Evolutionary conservation across 169 alveolate species (phyloP).

Genomic region (Cyclospora cayetanensis): DNA sequence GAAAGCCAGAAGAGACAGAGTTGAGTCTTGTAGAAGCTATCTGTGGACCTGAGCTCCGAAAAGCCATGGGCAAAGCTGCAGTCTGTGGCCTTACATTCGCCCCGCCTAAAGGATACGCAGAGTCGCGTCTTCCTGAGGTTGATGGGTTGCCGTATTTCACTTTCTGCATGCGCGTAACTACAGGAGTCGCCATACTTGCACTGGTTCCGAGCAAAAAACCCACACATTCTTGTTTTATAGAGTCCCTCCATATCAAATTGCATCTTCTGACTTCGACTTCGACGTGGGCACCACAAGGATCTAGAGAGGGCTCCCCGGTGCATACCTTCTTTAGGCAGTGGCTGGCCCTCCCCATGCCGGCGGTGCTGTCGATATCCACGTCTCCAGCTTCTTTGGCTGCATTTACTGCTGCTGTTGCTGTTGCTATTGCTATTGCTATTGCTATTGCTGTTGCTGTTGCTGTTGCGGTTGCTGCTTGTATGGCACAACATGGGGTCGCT

Average conservation of each 20-base stretch:
- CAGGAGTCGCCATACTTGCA: background rate
- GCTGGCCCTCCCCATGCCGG: too few relatives aligned
- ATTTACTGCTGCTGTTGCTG: too few relatives aligned
- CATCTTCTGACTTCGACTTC: too few relatives aligned
- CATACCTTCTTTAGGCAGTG: too few relatives aligned
- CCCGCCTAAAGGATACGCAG: background rate
- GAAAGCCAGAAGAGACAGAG: slow-evolving; percentile 78
- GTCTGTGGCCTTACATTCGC: background rate
- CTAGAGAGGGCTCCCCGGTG: too few relatives aligned
- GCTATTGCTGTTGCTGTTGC: background rate
- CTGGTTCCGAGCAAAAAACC: background rate
- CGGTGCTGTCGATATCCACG: too few relatives aligned
- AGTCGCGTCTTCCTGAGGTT: background rate
- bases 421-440: too few relatives aligned
- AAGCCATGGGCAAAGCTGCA: slow-evolving; percentile 78
- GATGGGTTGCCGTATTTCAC: background rate
- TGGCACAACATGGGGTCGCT: too few relatives aligned
- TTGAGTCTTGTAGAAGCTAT: slow-evolving; percentile 75
- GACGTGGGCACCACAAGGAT: too few relatives aligned
- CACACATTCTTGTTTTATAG: too few relatives aligned
- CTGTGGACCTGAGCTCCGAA: slow-evolving; percentile 75
- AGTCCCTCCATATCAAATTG: too few relatives aligned
- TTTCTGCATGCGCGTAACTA: background rate
- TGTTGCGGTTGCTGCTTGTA: background rate
- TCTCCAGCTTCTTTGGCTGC: too few relatives aligned